Evolutionary conservation across 306 rosid species (phyloP).

Genomic region (Abrus precatorius): DNA sequence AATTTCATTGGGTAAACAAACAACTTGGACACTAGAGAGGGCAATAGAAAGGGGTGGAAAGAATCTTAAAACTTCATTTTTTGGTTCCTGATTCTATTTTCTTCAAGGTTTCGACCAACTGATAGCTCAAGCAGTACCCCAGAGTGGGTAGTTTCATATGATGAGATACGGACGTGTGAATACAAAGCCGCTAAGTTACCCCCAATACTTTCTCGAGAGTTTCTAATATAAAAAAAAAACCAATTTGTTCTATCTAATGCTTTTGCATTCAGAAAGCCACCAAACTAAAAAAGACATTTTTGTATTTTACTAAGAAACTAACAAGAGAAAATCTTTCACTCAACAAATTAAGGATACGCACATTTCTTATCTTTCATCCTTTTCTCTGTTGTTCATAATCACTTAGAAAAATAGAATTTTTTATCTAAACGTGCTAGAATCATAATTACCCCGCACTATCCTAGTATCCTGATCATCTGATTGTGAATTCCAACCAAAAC

Average conservation of each 20-base stretch:
- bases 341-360: background rate
- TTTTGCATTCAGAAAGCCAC: background rate
- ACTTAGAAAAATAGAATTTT: background rate
- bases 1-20: conserved; percentile 38
- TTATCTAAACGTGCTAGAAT: background rate
- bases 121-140: conserved; percentile 14
- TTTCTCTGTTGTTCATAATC: background rate
- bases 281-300: background rate
- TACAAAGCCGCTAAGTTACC: background rate
- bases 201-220: background rate
- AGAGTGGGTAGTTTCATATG: background rate
- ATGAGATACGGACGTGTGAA: background rate
- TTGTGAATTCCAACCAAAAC: conserved; percentile 15
- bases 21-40: background rate
- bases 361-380: conserved; percentile 18
- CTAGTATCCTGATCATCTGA: background rate
- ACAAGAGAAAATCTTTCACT: background rate
- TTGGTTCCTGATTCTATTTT: conserved; percentile 19
- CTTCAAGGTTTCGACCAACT: background rate
- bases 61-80: background rate
- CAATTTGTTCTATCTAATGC: background rate
- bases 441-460: background rate
- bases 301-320: background rate
- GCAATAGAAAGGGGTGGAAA: background rate
- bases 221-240: background rate